A percentile compares a stretch with the other conserved stretches of the same genome.
Evolutionary conservation across 495 filamentous ascomycete genomes (phyloP).

Genomic region (Tricharina praecox): DNA sequence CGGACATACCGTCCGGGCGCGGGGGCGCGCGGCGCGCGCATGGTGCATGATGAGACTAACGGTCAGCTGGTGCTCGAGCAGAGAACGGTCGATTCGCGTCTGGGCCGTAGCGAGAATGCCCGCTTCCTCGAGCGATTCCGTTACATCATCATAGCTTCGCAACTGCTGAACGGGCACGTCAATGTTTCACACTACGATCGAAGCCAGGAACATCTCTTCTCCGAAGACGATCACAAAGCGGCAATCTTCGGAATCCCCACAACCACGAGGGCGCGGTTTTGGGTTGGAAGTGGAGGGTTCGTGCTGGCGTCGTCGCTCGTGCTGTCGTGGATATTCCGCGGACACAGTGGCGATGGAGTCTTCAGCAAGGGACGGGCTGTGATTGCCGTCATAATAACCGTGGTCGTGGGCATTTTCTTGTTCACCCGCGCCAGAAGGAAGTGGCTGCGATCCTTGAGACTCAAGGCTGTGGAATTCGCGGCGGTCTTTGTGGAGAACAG

Average conservation of each 20-base stretch:
- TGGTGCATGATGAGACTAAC: neutral
- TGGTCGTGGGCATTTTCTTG: conserved; percentile 42
- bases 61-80: conserved; percentile 15
- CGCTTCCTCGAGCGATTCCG: conserved; percentile 89
- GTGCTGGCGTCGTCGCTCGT: conserved; percentile 20
- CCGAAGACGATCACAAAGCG: conserved; percentile 31
- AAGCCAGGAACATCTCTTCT: conserved; percentile 22
- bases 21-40: no score
- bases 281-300: conserved; percentile 24
- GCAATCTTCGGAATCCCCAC: conserved; percentile 31
- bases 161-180: conserved; percentile 59
- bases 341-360: conserved; percentile 27
- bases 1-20: neutral
- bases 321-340: conserved; percentile 22
- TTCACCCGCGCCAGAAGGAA: conserved; percentile 56
- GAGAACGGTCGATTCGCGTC: conserved; percentile 51
- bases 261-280: conserved; percentile 22
- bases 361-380: conserved; percentile 27
- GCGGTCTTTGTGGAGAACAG: conserved; percentile 53
- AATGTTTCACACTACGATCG: conserved; percentile 29
- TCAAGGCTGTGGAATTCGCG: conserved; percentile 60
- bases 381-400: conserved; percentile 21
- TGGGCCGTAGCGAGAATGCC: conserved; percentile 66
- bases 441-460: conserved; percentile 67
- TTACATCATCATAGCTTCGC: conserved; percentile 88